Percentiles rank a stretch among this genome's conserved stretches.
These are phyloP conservation scores for Cordyceps javanica DNA, from an alignment of 2,329 filamentous ascomycete genomes.

Conservation along the genomic window DNA sequence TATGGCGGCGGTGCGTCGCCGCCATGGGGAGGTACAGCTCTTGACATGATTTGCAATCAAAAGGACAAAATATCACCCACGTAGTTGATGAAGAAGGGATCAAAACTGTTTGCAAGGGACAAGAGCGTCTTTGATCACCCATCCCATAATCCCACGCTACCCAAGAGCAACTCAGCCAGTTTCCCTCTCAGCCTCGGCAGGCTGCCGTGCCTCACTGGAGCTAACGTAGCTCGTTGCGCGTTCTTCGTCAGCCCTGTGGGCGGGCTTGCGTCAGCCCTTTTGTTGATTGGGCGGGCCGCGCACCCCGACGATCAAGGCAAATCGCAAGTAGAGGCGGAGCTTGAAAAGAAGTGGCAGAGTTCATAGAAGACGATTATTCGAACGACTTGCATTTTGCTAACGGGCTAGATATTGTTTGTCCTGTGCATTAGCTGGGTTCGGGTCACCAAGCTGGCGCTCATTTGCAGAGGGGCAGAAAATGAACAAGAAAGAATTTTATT, in stretches of 20 bases:
- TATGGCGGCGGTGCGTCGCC: slow-evolving; percentile 48
- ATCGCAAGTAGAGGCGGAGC: not conserved
- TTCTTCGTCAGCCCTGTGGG: slow-evolving; percentile 3
- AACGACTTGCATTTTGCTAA: too few species aligned
- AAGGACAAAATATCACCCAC: not conserved
- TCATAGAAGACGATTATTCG: too few species aligned
- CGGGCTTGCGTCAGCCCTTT: slow-evolving; percentile 2
- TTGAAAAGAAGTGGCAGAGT: too few species aligned
- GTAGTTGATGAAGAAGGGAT: not conserved
- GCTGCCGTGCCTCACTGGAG: not conserved
- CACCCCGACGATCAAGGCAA: not conserved
- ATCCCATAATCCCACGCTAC: not conserved
- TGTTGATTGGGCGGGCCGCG: not conserved
- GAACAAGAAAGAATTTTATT: too few species aligned
- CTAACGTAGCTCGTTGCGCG: slow-evolving; percentile 1
- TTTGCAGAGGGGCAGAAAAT: too few species aligned
- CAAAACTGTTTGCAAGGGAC: not conserved
- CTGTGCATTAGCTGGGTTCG: too few species aligned
- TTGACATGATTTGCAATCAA: not conserved
- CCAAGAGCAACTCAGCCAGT: not conserved
- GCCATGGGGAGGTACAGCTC: not conserved
- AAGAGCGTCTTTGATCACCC: not conserved
- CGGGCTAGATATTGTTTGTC: too few species aligned
- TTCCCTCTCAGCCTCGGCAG: not conserved
- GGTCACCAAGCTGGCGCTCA: too few species aligned